Base-by-base conservation (phyloP, 73 alveolate genomes). In the Paramecium pentaurelia region DNA sequence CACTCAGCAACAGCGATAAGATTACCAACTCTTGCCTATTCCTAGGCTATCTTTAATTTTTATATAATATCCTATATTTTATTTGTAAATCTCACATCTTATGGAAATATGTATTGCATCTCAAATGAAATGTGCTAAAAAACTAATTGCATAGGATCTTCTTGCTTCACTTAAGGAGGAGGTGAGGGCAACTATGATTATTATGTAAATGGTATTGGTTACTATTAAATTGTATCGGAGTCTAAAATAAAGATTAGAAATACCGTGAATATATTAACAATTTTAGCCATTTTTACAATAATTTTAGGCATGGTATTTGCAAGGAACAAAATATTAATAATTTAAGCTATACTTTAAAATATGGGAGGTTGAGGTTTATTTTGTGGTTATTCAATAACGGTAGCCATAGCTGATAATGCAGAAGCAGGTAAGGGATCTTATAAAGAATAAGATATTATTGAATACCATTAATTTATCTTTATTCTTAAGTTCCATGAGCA, bases 1-100 rank as follows among this genome's bases (percentile, higher is more conserved):
- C 86, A 70, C 25, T 70, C 86, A 3, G 86, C 30, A 7, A 18
- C 86, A 70, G 30, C 11, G 25, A 34, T 32, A 18, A 70, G 58
- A 70, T 70, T 70, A 32, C 86, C 86, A 70, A 36, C 86, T n/a
- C 51, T 70, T 28, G 37, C 86, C 86, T 70, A 70, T 22, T 70
- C 86, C 25, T 70, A 70, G 37, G 86, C 86, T 28, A 70, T 70
- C 54, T 70, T 70, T 70, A 70, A 70, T 70, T 70, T 70, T 70
- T 70, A 70, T 70, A 70, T 70, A 10, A 70, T 70, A 70, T 70
- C 86, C 86, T 70, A 70, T 70, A 70, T 70, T 34, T 70, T 70
- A 70, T 28, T 70, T 70, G 59, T 70, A 70, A 9, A 59, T 59
- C 77, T 59, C 77, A 59, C 42, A 20, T 59, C 77, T 59, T 59